phyloP scores from a whole-genome alignment of 768 basidiomycete genomes.

The Polyporus arcularius region DNA sequence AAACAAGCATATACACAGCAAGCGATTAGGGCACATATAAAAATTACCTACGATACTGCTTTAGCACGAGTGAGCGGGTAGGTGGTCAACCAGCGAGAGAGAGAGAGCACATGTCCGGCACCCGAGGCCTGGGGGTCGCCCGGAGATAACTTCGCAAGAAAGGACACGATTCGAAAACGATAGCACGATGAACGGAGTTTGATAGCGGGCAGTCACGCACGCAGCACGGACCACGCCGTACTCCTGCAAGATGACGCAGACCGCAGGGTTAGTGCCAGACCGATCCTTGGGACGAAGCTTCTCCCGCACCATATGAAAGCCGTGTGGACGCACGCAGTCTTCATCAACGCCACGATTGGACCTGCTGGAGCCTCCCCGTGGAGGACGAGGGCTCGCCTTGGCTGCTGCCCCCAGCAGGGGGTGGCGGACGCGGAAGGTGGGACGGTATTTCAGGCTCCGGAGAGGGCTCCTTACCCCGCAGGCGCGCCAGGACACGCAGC shows the following conservation, averaged over 20 bases:
- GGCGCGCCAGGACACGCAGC: slow-evolving; percentile 47
- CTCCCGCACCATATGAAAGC: slow-evolving; percentile 3
- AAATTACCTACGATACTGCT: slow-evolving; percentile 19
- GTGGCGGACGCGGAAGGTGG: slow-evolving; percentile 17
- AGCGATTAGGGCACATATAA: slow-evolving; percentile 13
- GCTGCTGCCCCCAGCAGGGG: slow-evolving; percentile 9
- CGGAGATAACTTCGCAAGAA: too few relatives aligned
- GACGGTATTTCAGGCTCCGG: slow-evolving; percentile 37
- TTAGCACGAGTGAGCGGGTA: neutral
- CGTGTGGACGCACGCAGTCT: neutral
- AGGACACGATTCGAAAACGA: too few relatives aligned
- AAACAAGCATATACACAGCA: slow-evolving; percentile 11
- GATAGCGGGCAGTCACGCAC: too few relatives aligned
- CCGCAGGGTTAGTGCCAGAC: neutral
- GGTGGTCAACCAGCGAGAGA: neutral
- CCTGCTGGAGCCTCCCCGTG: slow-evolving; percentile 30
- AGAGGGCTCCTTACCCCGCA: slow-evolving; percentile 52
- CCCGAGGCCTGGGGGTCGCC: too few relatives aligned
- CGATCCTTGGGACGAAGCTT: neutral
- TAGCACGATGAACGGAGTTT: too few relatives aligned
- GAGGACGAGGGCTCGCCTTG: slow-evolving; percentile 7
- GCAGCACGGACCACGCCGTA: too few relatives aligned
- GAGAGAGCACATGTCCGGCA: neutral
- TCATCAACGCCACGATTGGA: slow-evolving; percentile 26
- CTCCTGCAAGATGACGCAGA: too few relatives aligned